Evolutionary conservation across 257 asterid genomes (phyloP).

Genomic region (Jaltomata sinuosa): DNA sequence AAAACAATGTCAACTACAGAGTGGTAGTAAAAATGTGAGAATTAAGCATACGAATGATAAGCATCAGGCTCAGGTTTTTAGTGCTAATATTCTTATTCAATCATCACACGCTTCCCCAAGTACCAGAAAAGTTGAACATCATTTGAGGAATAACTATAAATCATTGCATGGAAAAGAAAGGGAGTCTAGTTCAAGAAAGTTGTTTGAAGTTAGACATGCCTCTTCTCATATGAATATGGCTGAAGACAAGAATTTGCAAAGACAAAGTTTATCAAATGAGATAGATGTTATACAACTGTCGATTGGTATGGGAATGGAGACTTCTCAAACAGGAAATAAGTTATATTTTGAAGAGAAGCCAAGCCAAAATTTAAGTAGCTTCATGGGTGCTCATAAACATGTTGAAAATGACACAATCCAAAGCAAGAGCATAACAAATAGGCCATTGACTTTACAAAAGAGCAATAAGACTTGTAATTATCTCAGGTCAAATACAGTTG

Average conservation of each 20-base stretch:
- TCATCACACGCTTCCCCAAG: neutral
- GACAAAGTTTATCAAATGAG: constrained; percentile 7
- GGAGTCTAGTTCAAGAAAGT: constrained; percentile 13
- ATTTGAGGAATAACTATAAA: neutral
- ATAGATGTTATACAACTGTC: neutral
- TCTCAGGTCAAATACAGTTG: neutral
- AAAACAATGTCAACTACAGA: neutral
- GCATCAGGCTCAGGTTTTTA: neutral
- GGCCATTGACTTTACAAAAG: neutral
- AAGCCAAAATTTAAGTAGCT: constrained; percentile 47
- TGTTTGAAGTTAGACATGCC: constrained; percentile 20
- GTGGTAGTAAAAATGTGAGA: constrained; percentile 6
- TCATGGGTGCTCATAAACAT: constrained; percentile 5
- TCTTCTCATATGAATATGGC: constrained; percentile 7
- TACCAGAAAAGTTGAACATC: constrained; percentile 7
- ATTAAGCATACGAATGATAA: constrained; percentile 20
- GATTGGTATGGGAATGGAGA: neutral
- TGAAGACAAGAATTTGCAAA: constrained; percentile 7
- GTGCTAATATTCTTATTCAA: neutral
- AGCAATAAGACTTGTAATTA: neutral
- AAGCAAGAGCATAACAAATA: neutral
- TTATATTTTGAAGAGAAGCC: constrained; percentile 14
- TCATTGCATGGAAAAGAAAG: constrained; percentile 11
- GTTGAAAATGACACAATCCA: constrained; percentile 2
- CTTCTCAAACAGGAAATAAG: neutral